A percentile compares a stretch with the other conserved stretches of the same genome.
phyloP scores from a whole-genome alignment of 441 rosid species.

The Cnidoscolus chayamansa region DNA sequence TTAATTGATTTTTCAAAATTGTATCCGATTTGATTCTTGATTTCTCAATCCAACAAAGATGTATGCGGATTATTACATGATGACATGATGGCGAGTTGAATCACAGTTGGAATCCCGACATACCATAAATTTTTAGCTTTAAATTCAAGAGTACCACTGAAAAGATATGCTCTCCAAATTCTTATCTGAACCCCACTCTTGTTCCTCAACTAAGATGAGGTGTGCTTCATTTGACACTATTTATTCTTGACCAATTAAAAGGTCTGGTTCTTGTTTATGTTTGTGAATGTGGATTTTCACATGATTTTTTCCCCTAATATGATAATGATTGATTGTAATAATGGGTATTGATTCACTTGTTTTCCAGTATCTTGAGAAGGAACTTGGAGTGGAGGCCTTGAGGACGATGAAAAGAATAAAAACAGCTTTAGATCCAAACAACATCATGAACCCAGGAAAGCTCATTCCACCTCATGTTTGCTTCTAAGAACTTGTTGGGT shows the following conservation, averaged over 20 bases:
- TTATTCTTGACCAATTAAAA: neutral
- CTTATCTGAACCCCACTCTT: neutral
- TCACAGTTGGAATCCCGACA: neutral
- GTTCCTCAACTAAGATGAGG: neutral
- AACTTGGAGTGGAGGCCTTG: conserved; percentile 76
- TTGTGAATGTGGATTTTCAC: neutral
- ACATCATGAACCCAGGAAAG: conserved; percentile 96
- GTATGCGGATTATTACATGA: too few species aligned
- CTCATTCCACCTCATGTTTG: conserved; percentile 88
- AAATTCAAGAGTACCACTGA: neutral
- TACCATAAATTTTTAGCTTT: neutral
- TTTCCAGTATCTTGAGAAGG: conserved; percentile 81
- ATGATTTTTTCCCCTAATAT: too few species aligned
- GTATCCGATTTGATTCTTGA: too few species aligned
- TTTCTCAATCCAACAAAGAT: too few species aligned
- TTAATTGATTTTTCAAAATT: too few species aligned
- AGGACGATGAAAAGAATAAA: conserved; percentile 82
- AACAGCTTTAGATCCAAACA: conserved; percentile 72
- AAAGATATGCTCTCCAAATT: neutral
- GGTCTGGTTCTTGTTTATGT: neutral
- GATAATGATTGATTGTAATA: neutral
- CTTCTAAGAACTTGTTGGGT: conserved; percentile 30
- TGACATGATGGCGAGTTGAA: neutral
- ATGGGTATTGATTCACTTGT: conserved; percentile 2
- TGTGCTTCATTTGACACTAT: neutral